Evolutionary conservation across 805 yeast species (phyloP).

Genomic region (Metschnikowia aberdeeniae): DNA sequence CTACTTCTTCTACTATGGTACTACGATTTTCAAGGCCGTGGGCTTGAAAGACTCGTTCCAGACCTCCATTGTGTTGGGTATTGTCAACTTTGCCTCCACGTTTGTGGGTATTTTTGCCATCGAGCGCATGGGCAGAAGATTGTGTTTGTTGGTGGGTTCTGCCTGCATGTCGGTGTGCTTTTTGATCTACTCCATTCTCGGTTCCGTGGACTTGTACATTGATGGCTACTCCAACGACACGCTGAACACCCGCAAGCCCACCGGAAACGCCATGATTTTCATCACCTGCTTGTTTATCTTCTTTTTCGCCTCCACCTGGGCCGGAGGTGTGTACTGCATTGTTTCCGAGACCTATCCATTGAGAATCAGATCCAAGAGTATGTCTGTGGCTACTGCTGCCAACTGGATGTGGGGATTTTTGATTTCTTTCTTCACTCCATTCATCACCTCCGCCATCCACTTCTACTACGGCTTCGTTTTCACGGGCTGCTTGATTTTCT

Average conservation of each 20-base stretch:
- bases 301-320: constrained; percentile 74
- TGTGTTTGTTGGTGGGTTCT: constrained; percentile 48
- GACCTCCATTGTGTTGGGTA: constrained; percentile 52
- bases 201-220: constrained; percentile 44
- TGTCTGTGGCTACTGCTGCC: constrained; percentile 62
- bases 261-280: constrained; percentile 61
- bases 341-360: constrained; percentile 67
- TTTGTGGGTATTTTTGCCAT: constrained; percentile 47
- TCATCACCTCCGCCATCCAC: constrained; percentile 55
- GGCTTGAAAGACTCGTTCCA: constrained; percentile 52
- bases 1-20: constrained; percentile 60
- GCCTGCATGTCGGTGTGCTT: constrained; percentile 53
- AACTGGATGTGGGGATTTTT: constrained; percentile 64
- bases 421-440: constrained; percentile 65
- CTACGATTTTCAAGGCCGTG: constrained; percentile 50
- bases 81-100: constrained; percentile 53
- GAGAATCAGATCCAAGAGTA: constrained; percentile 57
- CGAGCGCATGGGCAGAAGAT: constrained; percentile 53
- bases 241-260: constrained; percentile 37
- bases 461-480: constrained; percentile 66
- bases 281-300: constrained; percentile 61
- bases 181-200: constrained; percentile 58
- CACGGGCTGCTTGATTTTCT: constrained; percentile 58
- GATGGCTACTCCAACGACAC: constrained; percentile 27
- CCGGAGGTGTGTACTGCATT: constrained; percentile 64